A percentile compares a stretch with the other conserved stretches of the same genome.
Evolutionary conservation across 2,329 filamentous ascomycete genomes (phyloP).

Genomic region (Trichoderma oligosporum): DNA sequence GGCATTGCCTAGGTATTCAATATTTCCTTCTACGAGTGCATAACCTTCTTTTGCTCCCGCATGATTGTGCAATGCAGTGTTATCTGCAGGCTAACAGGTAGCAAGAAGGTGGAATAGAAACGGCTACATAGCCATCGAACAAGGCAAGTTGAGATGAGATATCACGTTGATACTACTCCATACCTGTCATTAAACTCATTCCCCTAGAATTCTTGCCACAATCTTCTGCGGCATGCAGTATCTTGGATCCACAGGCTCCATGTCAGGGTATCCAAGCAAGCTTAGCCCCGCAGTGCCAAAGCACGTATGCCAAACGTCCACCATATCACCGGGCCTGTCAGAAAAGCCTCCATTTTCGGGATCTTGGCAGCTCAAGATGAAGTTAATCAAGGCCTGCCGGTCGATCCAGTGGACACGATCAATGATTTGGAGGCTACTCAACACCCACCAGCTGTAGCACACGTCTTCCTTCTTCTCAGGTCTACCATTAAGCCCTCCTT

Average conservation of each 20-base stretch:
- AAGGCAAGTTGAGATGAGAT: neutral
- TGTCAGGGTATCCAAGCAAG: conserved; percentile 70
- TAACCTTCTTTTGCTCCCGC: conserved; percentile 55
- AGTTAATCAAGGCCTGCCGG: conserved; percentile 68
- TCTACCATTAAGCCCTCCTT: conserved; percentile 86
- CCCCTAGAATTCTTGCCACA: conserved; percentile 54
- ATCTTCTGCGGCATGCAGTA: conserved; percentile 77
- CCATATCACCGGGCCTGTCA: conserved; percentile 88
- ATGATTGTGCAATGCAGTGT: conserved; percentile 45
- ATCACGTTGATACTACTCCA: neutral
- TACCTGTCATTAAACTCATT: conserved; percentile 19
- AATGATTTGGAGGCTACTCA: conserved; percentile 88
- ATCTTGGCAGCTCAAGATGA: conserved; percentile 89
- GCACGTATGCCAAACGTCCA: conserved; percentile 93
- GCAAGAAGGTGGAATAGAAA: conserved; percentile 48
- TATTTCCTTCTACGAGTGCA: conserved; percentile 29
- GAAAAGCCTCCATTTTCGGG: conserved; percentile 77
- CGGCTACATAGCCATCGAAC: neutral
- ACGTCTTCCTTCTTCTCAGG: conserved; percentile 96
- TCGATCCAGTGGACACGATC: conserved; percentile 90
- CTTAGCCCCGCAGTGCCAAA: conserved; percentile 89
- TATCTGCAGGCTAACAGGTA: conserved; percentile 65
- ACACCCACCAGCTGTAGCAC: conserved; percentile 99
- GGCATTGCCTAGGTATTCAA: too few species aligned
- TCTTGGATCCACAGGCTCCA: conserved; percentile 78